These are phyloP conservation scores for Rhododendron ferrugineum DNA, from an alignment of 148 eudicot genomes.

Conservation along the genomic window DNA sequence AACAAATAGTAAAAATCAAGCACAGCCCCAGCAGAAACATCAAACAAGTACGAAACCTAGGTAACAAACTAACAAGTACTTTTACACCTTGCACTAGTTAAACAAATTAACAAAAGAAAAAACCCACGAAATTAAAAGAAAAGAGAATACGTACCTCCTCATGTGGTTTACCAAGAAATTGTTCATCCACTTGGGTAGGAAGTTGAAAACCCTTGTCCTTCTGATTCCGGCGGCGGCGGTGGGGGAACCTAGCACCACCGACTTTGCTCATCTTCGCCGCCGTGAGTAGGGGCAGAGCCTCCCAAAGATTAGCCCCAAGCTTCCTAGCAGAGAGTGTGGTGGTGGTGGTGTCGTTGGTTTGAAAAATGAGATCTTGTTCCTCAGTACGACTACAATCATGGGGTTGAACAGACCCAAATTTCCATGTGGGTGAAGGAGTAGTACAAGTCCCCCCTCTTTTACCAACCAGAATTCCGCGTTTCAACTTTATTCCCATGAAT, in stretches of 20 bases:
- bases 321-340: slow-evolving; percentile 58
- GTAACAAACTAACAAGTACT: neutral
- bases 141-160: slow-evolving; percentile 35
- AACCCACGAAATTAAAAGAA: neutral
- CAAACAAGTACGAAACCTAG: neutral
- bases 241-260: slow-evolving; percentile 14
- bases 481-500: slow-evolving; percentile 62
- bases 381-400: slow-evolving; percentile 5
- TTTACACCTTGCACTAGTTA: no score
- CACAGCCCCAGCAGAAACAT: neutral
- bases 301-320: slow-evolving; percentile 76
- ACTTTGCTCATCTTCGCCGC: slow-evolving; percentile 33
- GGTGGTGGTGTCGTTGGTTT: neutral
- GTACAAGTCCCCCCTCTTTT: slow-evolving; percentile 46
- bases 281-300: slow-evolving; percentile 39
- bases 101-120: neutral
- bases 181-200: slow-evolving; percentile 22
- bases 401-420: slow-evolving; percentile 27
- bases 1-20: neutral
- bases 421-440: slow-evolving; percentile 86
- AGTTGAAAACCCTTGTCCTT: slow-evolving; percentile 34
- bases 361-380: slow-evolving; percentile 15
- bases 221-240: slow-evolving; percentile 11
- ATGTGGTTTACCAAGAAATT: slow-evolving; percentile 17
- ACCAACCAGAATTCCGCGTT: slow-evolving; percentile 43